Base-by-base conservation (phyloP, 2,329 filamentous ascomycete species). In the Cladophialophora immunda region DNA sequence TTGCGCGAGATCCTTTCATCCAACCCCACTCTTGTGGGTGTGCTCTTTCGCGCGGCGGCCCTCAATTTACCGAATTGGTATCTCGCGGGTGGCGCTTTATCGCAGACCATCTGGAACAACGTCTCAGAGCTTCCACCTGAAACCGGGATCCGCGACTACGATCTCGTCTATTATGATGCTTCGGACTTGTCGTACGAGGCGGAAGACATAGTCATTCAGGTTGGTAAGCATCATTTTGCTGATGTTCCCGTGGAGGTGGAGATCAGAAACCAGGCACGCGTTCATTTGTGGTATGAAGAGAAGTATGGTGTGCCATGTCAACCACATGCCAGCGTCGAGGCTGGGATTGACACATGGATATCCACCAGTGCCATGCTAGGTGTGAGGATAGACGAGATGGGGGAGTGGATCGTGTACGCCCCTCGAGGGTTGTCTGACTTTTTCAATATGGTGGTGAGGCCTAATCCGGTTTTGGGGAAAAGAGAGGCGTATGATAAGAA, bases 391-490 rank as follows among this genome's bases (percentile, higher is more conserved):
- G 45, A 50, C 19, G 45, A 50, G 22, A 11, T 13, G 45, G 45
- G 45, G 3, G 45, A 25, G 19, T 50, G 45, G 45, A 25, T 50
- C 45, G 45, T 50, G 7, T 50, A 50, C 13, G 45, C 45, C 9
- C 45, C 45, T 22, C 45, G 45, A 25, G 45, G 45, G 9, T 25
- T 50, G 19, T 50, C 45, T 25, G 45, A 50, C 19, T 50, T 50
- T 50, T 50, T 50, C 45, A 50, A 50, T 19, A 25, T 50, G 45
- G 45, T 50, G 45, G 45, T 50, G 19, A 50, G 45, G 22, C 45
- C 45, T 13, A 50, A 50, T n/a, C 45, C 19, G 1, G 45, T 50
- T 11, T 11, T 50, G 19, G 45, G 45, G 19, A 50, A 22, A 25
- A 50, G 45, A 50, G 45, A 50, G 4, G 45, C 45, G 13, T 50